Evolutionary conservation across 73 alveolate species (phyloP), one percentile per base, ranked within the genome.

Genomic region (Paramecium primaurelia): DNA sequence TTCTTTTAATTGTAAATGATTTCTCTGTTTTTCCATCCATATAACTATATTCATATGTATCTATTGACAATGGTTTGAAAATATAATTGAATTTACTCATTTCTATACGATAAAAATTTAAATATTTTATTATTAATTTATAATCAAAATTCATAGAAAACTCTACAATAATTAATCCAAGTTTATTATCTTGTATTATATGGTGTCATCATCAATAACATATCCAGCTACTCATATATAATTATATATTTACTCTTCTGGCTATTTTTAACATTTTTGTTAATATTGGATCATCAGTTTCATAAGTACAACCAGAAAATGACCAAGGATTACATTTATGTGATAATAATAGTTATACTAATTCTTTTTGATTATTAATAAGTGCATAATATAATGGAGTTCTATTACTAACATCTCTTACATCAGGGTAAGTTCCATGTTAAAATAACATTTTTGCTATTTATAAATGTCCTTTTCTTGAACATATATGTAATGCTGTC

Each of bases 321-420:
- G 91, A 80, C 91, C 91, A 80, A 26, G 91, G 91, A 80, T 49
- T 80, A 12, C 64, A 34, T 42, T 80, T 34, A 26, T 80, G 44
- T 22, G 71, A 80, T 12, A 80, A 20, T 18, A 80, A 47, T 80
- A 80, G 8, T 80, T 49, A 25, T 5, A 80, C 91, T 45, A 80
- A 26, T 26, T 80, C 38, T 47, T 45, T 80, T 80, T 47, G 22
- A 44, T 80, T 36, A 49, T 80, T 45, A 8, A 45, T 45, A 10
- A 80, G 47, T 2, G 91, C 91, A 80, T 80, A 80, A 80, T 80
- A 47, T 0, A 49, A 26, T 2, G 60, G 60, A 20, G 90, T 77
- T 77, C 91, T 80, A n/a, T 80, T 47, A 64, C 91, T 32, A 7
- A 80, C 26, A 47, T 80, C 91, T 47, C 34, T 26, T 4, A 2